Evolutionary conservation across 495 filamentous ascomycete genomes (phyloP), one percentile per base, ranked within the genome.

Genomic region (Aspergillus coremiiformis): DNA sequence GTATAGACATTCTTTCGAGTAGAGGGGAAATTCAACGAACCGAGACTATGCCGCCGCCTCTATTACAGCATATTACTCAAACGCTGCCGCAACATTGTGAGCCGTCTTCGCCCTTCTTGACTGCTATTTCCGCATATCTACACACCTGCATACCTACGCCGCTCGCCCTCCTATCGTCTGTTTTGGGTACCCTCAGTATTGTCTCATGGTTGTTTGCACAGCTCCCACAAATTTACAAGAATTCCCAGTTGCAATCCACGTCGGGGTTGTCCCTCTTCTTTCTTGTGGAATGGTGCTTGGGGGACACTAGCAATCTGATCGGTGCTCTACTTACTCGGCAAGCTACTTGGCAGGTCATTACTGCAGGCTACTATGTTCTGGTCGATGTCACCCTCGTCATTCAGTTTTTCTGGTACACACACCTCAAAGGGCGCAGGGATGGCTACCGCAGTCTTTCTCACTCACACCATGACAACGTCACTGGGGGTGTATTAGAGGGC

Each of bases 161-260:
- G 49, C 76, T 86, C 33, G 82, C 84, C 47, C 70, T 87, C 53
- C 62, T 84, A 54, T 89, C 85, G 39, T 82, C 78, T 5, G 50
- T 77, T n/a, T 70, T 87, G 33, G 85, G 85, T 33, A 76, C 75
- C 0, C 64, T 82, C 52, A 84, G 81, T 59, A 87, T 88, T 32
- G 57, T 81, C 33, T 81, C 85, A 44, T 89, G 85, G 85, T 71
- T 89, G n/a, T 89, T 86, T 59, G 85, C 85, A 23, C 85, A 88
- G 63, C 67, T 88, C 17, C 85, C 85, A 3, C 85, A 89, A 57
- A 84, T 89, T 39, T 82, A 78, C 66, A 86, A 85, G 71, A 89
- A 89, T 62, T 81, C 79, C 56, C 73, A 73, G 42, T 59, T 85
- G 8, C 70, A 81, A 53, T 86, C 84, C 3, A 86, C 84, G 0